Base-by-base conservation (phyloP, 441 rosid genomes). In the Euphorbia celastroides region DNA sequence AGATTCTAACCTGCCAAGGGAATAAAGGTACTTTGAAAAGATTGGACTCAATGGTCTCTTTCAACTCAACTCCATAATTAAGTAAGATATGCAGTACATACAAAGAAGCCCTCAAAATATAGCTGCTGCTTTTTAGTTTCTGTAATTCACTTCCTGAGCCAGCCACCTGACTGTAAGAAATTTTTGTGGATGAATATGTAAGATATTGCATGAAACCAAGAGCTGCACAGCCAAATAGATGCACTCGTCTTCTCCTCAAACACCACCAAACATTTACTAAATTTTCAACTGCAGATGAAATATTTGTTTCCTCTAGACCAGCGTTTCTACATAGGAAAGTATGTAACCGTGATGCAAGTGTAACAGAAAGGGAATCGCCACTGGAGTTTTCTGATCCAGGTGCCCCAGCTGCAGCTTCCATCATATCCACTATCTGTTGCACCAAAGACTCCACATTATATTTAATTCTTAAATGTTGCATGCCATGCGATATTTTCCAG, bases 151-250 rank as follows among this genome's bases (percentile, higher is more conserved):
- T 75, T 68, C 79, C 86, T 71, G 82, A 77, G 63, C 86, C 84
- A 74, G 82, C 70, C 63, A 84, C 79, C 74, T 60, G 82, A 68
- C 76, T 70, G 67, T 80, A 79, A 74, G 74, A 80, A 78, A 75
- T 64, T 70, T 73, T 83, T 73, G 80, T 58, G 57, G 97, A 87
- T 52, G 99, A 83, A 82, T 83, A 81, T 62, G 77, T 84, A 69
- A 94, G 91, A 77, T 82, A 92, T 44, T 86, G 81, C 82, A 83
- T 79, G 76, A 92, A 94, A 79, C 93, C 97, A 81, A 70, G 78
- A 67, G 93, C 98, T 62, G 99, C 92, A 80, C 82, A 81, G 71
- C 98, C 94, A 79, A 89, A 94, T 60, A 92, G 91, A 65, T 90
- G 84, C 63, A 94, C 94, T 70, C 92, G 81, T 80, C 99, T 83